Conservation (phyloP, 2,329 filamentous ascomycete genomes). For the Zasmidium citrigriseum region DNA sequence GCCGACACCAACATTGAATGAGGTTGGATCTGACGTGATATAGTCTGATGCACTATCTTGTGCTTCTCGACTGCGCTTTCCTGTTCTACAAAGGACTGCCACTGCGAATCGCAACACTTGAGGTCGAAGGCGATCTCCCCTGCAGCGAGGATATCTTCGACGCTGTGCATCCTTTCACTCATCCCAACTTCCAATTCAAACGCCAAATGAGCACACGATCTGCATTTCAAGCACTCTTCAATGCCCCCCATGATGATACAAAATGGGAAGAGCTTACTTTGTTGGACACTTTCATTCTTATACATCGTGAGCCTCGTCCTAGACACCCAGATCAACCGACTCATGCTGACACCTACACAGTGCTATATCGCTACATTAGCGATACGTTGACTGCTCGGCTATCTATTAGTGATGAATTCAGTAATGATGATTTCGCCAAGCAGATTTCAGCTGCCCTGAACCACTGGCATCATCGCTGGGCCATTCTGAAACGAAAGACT, state of each 20-base stretch:
- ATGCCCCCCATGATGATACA: too few relatives aligned
- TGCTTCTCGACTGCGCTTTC: slow-evolving; percentile 17
- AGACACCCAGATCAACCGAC: background rate
- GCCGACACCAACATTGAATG: too few relatives aligned
- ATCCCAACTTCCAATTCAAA: slow-evolving; percentile 11
- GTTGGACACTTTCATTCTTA: slow-evolving; percentile 20
- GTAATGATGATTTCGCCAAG: too few relatives aligned
- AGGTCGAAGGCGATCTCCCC: slow-evolving; percentile 14
- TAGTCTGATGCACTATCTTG: slow-evolving; percentile 11
- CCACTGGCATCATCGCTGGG: slow-evolving; percentile 16
- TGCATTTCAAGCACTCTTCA: slow-evolving; percentile 10
- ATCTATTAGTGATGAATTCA: background rate
- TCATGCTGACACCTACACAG: background rate
- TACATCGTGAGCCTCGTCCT: slow-evolving; percentile 7
- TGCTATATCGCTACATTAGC: slow-evolving; percentile 14
- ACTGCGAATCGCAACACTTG: slow-evolving; percentile 8
- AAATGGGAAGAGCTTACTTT: slow-evolving; percentile 5
- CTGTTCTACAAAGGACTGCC: slow-evolving; percentile 18
- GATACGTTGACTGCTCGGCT: slow-evolving; percentile 3
- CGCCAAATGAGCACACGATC: background rate
- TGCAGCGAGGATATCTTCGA: slow-evolving; percentile 11
- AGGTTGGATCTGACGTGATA: background rate
- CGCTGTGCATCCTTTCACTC: slow-evolving; percentile 15
- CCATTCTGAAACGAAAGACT: slow-evolving; percentile 4
- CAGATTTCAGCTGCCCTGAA: too few relatives aligned